Base-by-base conservation (phyloP, 2,329 filamentous ascomycete species). In the Paradendryphiella salina region DNA sequence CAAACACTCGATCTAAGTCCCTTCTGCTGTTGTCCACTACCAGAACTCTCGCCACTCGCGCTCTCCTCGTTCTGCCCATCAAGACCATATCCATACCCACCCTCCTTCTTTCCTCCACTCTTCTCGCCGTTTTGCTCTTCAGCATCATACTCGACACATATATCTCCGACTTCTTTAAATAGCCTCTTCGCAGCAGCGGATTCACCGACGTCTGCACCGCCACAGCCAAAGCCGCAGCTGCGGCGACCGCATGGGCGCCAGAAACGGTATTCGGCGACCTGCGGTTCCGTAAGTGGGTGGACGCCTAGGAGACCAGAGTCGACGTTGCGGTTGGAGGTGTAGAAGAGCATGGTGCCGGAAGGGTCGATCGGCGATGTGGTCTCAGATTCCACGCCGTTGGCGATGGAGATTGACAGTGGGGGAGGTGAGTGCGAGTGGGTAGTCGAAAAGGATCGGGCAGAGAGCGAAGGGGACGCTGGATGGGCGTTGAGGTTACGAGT, bases 201-300 rank as follows among this genome's bases (percentile, higher is more conserved):
- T 56, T 73, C 70, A 2, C 71, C 71, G 21, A 61, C 57, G 15
- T 60, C 33, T 7, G 31, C 58, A 3, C 50, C 54, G 4, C 65
- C 66, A 51, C 71, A 73, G 1, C 71, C 70, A 57, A 73, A 69
- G 1, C 56, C 63, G 52, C 71, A 73, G 1, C 28, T 31, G 23
- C 61, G 52, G 3, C 58, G 57, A 2, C 69, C 68, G 43, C 71
- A 73, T 0, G 66, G 67, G 8, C 64, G 59, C 71, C 71, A 73
- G 48, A 73, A 73, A 20, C 67, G 50, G 47, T 72, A 72, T 38
- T 73, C 70, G 6, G 68, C 70, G 4, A 73, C 69, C 47, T 70
- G 64, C 0, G 58, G 40, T 54, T 73, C 71, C 13, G 55, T 61
- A 1, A 73, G 53, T 8, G 69, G 65, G 3, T 40, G 45, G 1